Conservation (phyloP, 257 asterid genomes). For the Anisodus tanguticus region DNA sequence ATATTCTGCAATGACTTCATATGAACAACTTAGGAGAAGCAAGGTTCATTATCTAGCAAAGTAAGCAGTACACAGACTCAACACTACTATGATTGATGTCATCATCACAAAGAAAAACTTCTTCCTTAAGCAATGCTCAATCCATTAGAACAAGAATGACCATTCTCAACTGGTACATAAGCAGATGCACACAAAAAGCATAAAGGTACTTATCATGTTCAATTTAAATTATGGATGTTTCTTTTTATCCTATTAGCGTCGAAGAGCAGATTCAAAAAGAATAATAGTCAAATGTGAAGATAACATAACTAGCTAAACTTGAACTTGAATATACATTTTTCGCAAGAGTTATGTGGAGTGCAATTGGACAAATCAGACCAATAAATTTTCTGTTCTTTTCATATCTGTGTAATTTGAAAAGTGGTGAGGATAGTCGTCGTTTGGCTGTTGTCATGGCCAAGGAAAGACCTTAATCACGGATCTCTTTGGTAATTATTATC, state of each 20-base stretch:
- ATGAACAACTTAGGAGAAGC: neutral
- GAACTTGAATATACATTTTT: neutral
- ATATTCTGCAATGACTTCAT: neutral
- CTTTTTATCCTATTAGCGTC: neutral
- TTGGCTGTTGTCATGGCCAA: constrained; percentile 41
- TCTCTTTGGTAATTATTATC: constrained; percentile 30
- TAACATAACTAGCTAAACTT: constrained; percentile 10
- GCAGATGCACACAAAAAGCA: neutral
- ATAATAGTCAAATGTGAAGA: constrained; percentile 1
- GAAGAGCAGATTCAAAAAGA: neutral
- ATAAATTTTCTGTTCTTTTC: too few relatives aligned
- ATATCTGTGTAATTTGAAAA: neutral
- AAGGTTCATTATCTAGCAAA: neutral
- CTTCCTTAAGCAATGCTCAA: neutral
- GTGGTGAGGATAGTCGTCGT: constrained; percentile 37
- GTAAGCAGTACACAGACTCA: neutral
- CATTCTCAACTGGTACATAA: neutral
- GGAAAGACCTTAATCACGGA: constrained; percentile 13
- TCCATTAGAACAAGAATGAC: constrained; percentile 10
- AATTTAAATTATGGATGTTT: neutral
- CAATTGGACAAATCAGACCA: neutral
- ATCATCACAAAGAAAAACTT: neutral
- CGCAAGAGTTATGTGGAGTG: neutral
- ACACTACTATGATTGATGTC: neutral
- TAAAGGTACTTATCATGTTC: neutral